Conservation (phyloP, 2,329 filamentous ascomycete genomes). For the Plectosphaerella plurivora region DNA sequence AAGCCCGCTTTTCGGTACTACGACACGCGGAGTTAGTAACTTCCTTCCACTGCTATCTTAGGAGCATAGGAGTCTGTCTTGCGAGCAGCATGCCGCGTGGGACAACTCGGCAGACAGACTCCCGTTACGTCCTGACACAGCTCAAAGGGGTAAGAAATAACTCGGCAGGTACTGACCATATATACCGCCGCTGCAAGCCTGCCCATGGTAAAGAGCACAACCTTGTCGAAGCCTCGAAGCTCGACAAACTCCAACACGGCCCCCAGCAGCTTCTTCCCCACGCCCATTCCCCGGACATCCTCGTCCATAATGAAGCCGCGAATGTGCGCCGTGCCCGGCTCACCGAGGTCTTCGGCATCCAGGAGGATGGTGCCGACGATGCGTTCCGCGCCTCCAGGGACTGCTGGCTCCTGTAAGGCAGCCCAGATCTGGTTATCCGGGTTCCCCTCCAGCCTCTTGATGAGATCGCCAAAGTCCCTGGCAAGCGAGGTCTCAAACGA, state of each 20-base stretch:
- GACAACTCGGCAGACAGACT: too few relatives aligned
- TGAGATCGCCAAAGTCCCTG: conserved; percentile 11
- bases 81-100: too few relatives aligned
- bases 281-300: conserved; percentile 13
- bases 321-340: conserved; percentile 14
- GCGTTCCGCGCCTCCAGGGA: conserved; percentile 4
- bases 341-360: conserved; percentile 16
- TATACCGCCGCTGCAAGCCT: conserved; percentile 14
- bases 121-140: too few relatives aligned
- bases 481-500: conserved; percentile 18
- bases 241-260: conserved; percentile 20
- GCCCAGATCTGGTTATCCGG: conserved; percentile 20
- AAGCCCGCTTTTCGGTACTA: conserved; percentile 21
- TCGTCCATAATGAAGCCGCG: conserved; percentile 23
- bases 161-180: too few relatives aligned
- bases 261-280: conserved; percentile 17
- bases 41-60: too few relatives aligned
- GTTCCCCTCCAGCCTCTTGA: conserved; percentile 13
- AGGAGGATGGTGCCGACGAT: conserved; percentile 22
- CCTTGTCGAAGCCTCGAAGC: conserved; percentile 15
- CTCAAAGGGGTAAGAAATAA: too few relatives aligned
- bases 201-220: conserved; percentile 17
- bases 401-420: conserved; percentile 12
- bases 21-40: too few relatives aligned
- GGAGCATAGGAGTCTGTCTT: too few relatives aligned